A percentile compares a stretch with the other conserved stretches of the same genome.
These are phyloP conservation scores for Cystoderma amianthinum DNA, from an alignment of 768 basidiomycete genomes.

Conservation along the genomic window DNA sequence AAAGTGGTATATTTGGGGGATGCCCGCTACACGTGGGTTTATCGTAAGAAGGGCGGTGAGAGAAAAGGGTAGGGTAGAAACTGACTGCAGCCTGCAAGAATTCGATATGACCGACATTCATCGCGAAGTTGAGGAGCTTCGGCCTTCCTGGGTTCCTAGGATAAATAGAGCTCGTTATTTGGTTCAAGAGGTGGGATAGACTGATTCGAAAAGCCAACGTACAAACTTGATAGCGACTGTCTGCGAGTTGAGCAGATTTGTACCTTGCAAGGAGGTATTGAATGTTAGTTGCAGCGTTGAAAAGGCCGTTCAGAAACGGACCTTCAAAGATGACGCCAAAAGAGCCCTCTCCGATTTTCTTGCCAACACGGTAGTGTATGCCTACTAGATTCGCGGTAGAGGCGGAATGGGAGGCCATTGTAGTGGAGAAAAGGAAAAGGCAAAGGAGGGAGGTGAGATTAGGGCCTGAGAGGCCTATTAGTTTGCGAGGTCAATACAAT, in stretches of 20 bases:
- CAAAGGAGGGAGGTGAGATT: conserved; percentile 15
- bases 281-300: too few relatives aligned
- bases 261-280: conserved; percentile 37
- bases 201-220: conserved; percentile 27
- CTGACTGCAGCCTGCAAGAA: conserved; percentile 84
- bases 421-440: conserved; percentile 10
- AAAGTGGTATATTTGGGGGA: conserved; percentile 99
- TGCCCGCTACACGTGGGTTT: conserved; percentile 59
- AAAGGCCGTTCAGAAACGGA: too few relatives aligned
- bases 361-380: conserved; percentile 95
- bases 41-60: conserved; percentile 7
- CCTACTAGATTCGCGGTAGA: conserved; percentile 80
- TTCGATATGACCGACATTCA: conserved; percentile 96
- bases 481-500: conserved; percentile 8
- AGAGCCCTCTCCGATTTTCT: conserved; percentile 98
- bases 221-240: conserved; percentile 99
- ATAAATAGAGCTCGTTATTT: conserved; percentile 6
- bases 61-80: conserved; percentile 14
- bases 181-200: conserved; percentile 5
- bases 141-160: conserved; percentile 82
- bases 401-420: conserved; percentile 54
- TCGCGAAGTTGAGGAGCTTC: conserved; percentile 98
- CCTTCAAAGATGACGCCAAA: conserved; percentile 97
- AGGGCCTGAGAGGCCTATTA: conserved; percentile 24
- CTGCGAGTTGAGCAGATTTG: conserved; percentile 96